Conservation (phyloP, 2,329 filamentous ascomycete species). For the Cytospora schulzeri region DNA sequence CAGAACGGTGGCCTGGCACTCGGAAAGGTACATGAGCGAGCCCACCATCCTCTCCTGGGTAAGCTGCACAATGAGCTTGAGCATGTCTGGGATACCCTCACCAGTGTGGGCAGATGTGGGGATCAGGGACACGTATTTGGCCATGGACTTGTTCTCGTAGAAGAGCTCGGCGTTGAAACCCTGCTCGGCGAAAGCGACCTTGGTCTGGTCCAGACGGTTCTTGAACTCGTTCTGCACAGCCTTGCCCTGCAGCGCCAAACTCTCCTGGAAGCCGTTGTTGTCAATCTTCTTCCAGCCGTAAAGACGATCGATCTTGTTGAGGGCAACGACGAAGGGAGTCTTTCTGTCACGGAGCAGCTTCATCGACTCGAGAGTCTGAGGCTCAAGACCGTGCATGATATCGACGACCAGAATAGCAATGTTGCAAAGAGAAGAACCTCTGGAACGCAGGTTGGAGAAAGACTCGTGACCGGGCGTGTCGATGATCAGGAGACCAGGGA, state of each 20-base stretch:
- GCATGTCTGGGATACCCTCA: conserved; percentile 97
- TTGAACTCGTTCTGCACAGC: conserved; percentile 92
- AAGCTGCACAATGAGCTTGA: conserved; percentile 89
- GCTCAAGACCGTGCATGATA: conserved; percentile 99
- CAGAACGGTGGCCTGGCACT: conserved; percentile 95
- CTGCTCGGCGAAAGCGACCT: conserved; percentile 92
- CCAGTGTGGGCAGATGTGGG: conserved; percentile 98
- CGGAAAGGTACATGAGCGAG: conserved; percentile 96
- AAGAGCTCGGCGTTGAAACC: conserved; percentile 97
- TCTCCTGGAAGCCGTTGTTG: conserved; percentile 97
- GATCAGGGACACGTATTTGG: conserved; percentile 90
- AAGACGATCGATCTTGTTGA: conserved; percentile 99
- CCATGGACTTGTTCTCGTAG: conserved; percentile 98
- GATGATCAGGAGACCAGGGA: conserved; percentile 93
- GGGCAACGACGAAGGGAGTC: conserved; percentile 96
- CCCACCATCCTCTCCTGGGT: conserved; percentile 98
- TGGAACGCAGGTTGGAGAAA: conserved; percentile 95
- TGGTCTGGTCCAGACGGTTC: conserved; percentile 86
- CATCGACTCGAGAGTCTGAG: conserved; percentile 97
- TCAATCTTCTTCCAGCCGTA: conserved; percentile 99
- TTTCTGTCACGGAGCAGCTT: conserved; percentile 87
- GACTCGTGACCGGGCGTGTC: conserved; percentile 99
- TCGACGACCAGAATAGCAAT: conserved; percentile 98
- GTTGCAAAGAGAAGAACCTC: conserved; percentile 97
- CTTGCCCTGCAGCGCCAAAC: conserved; percentile 85